phyloP scores from a whole-genome alignment of 2,329 filamentous ascomycete species.

The Parascedosporium putredinis region DNA sequence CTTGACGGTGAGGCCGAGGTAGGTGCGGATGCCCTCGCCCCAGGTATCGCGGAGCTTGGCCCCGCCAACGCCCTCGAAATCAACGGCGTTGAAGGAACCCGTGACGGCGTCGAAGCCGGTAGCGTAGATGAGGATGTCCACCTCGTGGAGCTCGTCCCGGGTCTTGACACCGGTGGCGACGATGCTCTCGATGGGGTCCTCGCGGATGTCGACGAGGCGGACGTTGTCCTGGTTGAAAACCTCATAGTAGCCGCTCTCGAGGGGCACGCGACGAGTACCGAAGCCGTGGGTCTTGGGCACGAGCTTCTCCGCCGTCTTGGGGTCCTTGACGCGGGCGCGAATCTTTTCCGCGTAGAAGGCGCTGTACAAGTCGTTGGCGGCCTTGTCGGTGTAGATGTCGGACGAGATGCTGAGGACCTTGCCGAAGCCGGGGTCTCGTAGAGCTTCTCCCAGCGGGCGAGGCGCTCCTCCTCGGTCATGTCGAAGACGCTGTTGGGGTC shows the following conservation, averaged over 20 bases:
- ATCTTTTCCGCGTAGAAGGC: conserved; percentile 42
- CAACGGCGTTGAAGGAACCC: conserved; percentile 33
- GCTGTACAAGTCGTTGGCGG: conserved; percentile 18
- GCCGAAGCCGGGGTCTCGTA: conserved; percentile 28
- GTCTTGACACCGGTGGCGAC: conserved; percentile 51
- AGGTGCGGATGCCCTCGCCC: conserved; percentile 47
- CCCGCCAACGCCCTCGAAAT: conserved; percentile 39
- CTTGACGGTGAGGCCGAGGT: conserved; percentile 52
- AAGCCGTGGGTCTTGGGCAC: conserved; percentile 53
- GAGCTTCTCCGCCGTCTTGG: conserved; percentile 43
- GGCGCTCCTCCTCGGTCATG: conserved; percentile 20
- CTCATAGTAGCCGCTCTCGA: conserved; percentile 57
- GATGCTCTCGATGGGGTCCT: conserved; percentile 45
- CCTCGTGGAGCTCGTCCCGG: conserved; percentile 43
- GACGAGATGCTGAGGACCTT: conserved; percentile 16
- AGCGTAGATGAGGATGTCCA: conserved; percentile 57
- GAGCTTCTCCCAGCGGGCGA: conserved; percentile 17
- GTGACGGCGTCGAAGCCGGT: conserved; percentile 54
- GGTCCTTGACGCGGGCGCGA: conserved; percentile 39
- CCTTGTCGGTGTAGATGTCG: conserved; percentile 17
- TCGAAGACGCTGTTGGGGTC: conserved; percentile 36
- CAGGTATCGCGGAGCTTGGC: conserved; percentile 45
- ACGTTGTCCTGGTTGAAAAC: conserved; percentile 52
- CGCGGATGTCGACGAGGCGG: conserved; percentile 40
- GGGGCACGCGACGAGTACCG: conserved; percentile 52